Base-by-base conservation (phyloP, 441 rosid species). In the Mallotus repandus region DNA sequence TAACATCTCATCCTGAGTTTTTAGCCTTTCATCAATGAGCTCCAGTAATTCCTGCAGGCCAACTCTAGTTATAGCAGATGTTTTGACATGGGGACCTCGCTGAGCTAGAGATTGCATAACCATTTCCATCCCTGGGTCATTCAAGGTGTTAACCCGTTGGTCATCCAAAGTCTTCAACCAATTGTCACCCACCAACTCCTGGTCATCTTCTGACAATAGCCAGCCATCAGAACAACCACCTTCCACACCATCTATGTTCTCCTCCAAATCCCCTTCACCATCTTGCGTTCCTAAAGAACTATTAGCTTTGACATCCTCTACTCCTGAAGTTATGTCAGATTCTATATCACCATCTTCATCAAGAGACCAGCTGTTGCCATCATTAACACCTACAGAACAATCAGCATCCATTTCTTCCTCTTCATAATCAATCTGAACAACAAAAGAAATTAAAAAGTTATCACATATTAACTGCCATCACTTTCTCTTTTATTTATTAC, bases 31-130 rank as follows among this genome's bases (percentile, higher is more conserved):
- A 35, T 90, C 94, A 3, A 95, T 77, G 18, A 90, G 74, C 71
- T 84, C 76, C 81, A 90, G 71, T 76, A 95, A 76, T 66, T 93
- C 91, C 80, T 87, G 91, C 80, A 91, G 78, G 70, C 98, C 97
- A 62, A 86, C 93, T 67, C 95, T 88, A 0, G 90, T 89, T 53
- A 82, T 19, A 38, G 97, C 97, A 16, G 97, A 95, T 79, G 85
- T 77, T 83, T 82, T 89, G 52, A 91, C 82, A 78, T 89, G 81
- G 18, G 96, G 94, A 59, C 70, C 76, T 10, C 73, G 76, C 74
- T 38, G 81, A 68, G 71, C 78, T 73, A 79, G 77, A 2, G 83
- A 38, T 63, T 67, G 64, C 7, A 73, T 12, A 63, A 53, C 79
- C 29, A 80, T 65, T 74, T 74, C 74, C 64, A 35, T 54, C 59